A percentile compares a stretch with the other conserved stretches of the same genome.
These are phyloP conservation scores for Corylus americana DNA, from an alignment of 306 rosid genomes.

Conservation along the genomic window DNA sequence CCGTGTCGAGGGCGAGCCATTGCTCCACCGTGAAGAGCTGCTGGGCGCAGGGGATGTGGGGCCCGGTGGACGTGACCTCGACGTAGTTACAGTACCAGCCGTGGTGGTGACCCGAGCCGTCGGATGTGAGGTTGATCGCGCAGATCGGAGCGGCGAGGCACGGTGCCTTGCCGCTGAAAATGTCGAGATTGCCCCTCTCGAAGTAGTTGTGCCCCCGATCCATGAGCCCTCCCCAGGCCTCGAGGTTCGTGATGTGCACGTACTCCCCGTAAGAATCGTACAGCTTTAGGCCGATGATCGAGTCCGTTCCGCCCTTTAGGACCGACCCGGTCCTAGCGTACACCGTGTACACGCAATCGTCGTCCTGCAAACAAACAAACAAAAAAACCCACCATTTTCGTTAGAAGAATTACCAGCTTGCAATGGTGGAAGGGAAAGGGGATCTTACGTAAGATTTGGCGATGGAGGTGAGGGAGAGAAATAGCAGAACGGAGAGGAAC, in stretches of 20 bases:
- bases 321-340: slow-evolving; percentile 70
- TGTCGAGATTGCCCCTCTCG: slow-evolving; percentile 89
- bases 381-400: neutral
- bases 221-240: slow-evolving; percentile 85
- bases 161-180: slow-evolving; percentile 74
- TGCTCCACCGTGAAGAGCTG: slow-evolving; percentile 60
- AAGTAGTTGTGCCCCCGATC: slow-evolving; percentile 59
- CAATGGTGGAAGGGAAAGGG: neutral
- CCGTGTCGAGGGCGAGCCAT: slow-evolving; percentile 76
- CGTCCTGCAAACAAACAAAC: slow-evolving; percentile 47
- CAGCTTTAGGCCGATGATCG: slow-evolving; percentile 45
- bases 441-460: slow-evolving; percentile 41
- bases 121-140: slow-evolving; percentile 73
- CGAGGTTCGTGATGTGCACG: slow-evolving; percentile 49
- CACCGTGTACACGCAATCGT: slow-evolving; percentile 66
- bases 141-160: slow-evolving; percentile 66
- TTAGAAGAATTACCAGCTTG: neutral
- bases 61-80: slow-evolving; percentile 68
- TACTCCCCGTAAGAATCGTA: slow-evolving; percentile 57
- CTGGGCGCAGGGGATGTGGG: slow-evolving; percentile 51
- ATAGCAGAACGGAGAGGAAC: slow-evolving; percentile 32
- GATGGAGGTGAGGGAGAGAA: slow-evolving; percentile 30
- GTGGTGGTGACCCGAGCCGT: slow-evolving; percentile 70
- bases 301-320: slow-evolving; percentile 78
- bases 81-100: slow-evolving; percentile 93